Evolutionary conservation across 768 basidiomycete species (phyloP).

Genomic region (Terana coerulea): DNA sequence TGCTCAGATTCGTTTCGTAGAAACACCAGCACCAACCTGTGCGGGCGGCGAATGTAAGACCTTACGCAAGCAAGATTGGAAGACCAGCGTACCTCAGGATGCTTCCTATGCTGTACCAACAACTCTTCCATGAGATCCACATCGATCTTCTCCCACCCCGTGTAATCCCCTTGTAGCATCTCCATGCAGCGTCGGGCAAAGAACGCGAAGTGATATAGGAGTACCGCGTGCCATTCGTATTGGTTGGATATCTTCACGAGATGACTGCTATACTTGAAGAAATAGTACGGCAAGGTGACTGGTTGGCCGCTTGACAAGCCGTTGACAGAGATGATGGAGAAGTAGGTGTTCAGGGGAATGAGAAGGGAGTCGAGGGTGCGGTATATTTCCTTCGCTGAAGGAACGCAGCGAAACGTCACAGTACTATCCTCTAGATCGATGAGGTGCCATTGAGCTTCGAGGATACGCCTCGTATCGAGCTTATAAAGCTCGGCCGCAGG

Average conservation of each 20-base stretch:
- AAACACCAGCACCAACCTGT: background rate
- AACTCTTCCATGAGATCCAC: constrained; percentile 29
- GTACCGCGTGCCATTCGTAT: constrained; percentile 27
- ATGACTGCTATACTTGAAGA: constrained; percentile 29
- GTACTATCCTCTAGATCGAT: constrained; percentile 25
- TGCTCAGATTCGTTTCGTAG: background rate
- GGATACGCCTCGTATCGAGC: constrained; percentile 28
- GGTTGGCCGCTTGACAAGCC: constrained; percentile 22
- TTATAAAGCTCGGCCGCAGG: constrained; percentile 25
- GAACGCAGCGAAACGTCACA: constrained; percentile 16
- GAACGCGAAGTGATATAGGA: constrained; percentile 25
- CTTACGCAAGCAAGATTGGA: background rate
- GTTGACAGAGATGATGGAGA: constrained; percentile 25
- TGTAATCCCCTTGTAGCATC: constrained; percentile 25
- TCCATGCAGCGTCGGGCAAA: constrained; percentile 25
- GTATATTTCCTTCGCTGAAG: constrained; percentile 25
- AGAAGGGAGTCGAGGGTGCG: constrained; percentile 25
- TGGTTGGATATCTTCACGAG: constrained; percentile 26
- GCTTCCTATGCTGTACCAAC: constrained; percentile 24
- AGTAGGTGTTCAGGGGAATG: constrained; percentile 27
- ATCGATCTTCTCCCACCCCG: constrained; percentile 26
- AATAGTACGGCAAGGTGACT: constrained; percentile 21
- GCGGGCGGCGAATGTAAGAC: background rate
- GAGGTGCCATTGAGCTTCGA: constrained; percentile 26
- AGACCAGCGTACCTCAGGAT: constrained; percentile 18